Evolutionary conservation across 2,329 filamentous ascomycete species (phyloP).

Genomic region (Graphium sp.): DNA sequence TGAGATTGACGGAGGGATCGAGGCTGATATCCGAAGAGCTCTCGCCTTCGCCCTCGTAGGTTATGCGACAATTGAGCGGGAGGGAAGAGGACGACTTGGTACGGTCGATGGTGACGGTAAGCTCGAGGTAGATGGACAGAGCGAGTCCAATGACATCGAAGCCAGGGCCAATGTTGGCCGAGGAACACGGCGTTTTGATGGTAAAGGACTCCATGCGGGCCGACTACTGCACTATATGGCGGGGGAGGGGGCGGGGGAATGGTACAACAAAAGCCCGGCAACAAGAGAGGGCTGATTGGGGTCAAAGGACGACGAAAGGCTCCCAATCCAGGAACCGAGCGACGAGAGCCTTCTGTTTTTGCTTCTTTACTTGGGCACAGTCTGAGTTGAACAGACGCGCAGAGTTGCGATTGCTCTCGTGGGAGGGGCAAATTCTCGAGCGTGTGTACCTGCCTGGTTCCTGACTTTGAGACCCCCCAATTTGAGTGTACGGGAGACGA

Average conservation of each 20-base stretch:
- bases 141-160: conserved; percentile 97
- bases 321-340: no score
- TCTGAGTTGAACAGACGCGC: no score
- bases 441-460: no score
- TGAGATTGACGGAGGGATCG: conserved; percentile 73
- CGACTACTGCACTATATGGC: no score
- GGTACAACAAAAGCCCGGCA: background rate
- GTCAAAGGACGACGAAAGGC: no score
- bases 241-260: background rate
- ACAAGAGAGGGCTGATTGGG: no score
- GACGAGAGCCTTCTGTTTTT: no score
- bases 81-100: conserved; percentile 31
- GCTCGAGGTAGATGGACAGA: conserved; percentile 82
- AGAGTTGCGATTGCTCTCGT: no score
- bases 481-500: no score
- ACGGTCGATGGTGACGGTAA: conserved; percentile 62
- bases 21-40: conserved; percentile 60
- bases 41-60: conserved; percentile 72
- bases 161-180: conserved; percentile 91
- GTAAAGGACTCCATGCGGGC: conserved; percentile 41
- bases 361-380: no score
- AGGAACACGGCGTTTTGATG: conserved; percentile 80
- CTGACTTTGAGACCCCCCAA: no score
- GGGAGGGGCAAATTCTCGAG: no score
- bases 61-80: conserved; percentile 73